Percentiles rank a stretch among this genome's conserved stretches.
Conservation (phyloP, 257 asterid genomes). For the Marsdenia floribunda region DNA sequence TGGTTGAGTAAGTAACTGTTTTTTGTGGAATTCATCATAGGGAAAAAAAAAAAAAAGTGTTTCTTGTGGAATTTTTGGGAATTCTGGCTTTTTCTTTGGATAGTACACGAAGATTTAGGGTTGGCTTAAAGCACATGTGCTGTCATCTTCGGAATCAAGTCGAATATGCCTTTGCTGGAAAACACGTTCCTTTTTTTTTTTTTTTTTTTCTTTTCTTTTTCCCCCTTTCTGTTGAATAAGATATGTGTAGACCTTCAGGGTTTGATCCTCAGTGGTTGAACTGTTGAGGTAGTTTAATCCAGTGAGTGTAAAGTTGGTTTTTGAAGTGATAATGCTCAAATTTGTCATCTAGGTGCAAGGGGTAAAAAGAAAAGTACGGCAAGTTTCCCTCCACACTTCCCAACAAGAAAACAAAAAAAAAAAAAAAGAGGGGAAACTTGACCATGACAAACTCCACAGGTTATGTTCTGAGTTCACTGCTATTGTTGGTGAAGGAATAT, state of each 20-base stretch:
- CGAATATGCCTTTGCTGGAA: not conserved
- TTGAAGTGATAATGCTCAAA: not conserved
- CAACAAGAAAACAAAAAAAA: too few species aligned
- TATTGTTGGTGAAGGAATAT: not conserved
- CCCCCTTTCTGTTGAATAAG: not conserved
- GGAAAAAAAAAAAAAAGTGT: not conserved
- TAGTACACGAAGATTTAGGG: not conserved
- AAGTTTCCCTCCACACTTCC: not conserved
- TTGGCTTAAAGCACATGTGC: not conserved
- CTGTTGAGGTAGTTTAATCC: not conserved
- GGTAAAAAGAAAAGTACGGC: not conserved
- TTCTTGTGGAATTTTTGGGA: not conserved
- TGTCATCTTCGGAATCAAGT: not conserved
- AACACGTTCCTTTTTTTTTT: not conserved
- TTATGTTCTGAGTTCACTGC: not conserved
- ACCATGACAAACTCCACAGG: not conserved
- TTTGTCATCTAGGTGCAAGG: not conserved
- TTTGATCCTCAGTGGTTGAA: not conserved
- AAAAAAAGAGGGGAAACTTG: too few species aligned
- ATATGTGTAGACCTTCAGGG: not conserved
- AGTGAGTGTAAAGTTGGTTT: not conserved
- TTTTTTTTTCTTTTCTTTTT: not conserved
- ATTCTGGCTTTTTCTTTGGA: not conserved
- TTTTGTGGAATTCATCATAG: not conserved
- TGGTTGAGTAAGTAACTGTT: not conserved